phyloP scores from a whole-genome alignment of 352 stramenopile species.

The Phytophthora agathidicida region DNA sequence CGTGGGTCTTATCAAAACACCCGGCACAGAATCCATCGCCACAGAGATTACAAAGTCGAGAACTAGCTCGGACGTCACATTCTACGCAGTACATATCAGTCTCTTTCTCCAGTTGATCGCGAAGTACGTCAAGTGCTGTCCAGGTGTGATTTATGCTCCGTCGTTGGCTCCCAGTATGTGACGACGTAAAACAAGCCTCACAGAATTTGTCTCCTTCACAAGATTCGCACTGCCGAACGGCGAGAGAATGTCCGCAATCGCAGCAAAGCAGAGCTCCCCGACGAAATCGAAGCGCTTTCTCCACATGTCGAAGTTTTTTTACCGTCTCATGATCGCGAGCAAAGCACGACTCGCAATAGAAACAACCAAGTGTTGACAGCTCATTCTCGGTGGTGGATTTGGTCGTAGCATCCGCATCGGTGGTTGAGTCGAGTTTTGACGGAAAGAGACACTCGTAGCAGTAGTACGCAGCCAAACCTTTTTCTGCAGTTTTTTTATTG shows the following conservation, averaged over 20 bases:
- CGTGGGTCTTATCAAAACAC: constrained; percentile 60
- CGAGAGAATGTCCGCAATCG: constrained; percentile 54
- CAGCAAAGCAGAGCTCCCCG: constrained; percentile 55
- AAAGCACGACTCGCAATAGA: constrained; percentile 78
- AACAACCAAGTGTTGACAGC: constrained; percentile 27
- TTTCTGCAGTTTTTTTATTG: constrained; percentile 12
- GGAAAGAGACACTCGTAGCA: constrained; percentile 40
- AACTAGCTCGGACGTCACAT: constrained; percentile 56
- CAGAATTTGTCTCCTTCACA: constrained; percentile 73
- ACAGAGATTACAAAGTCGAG: constrained; percentile 75
- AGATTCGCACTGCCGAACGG: constrained; percentile 50
- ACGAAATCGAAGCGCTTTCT: constrained; percentile 56
- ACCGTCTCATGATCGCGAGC: constrained; percentile 48
- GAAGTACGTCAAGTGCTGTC: constrained; percentile 53
- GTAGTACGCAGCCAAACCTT: constrained; percentile 44
- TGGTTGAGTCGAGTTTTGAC: not conserved
- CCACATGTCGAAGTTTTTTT: constrained; percentile 45
- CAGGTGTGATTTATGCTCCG: constrained; percentile 43
- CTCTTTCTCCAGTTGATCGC: constrained; percentile 53
- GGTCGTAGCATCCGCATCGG: not conserved
- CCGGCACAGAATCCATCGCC: constrained; percentile 75
- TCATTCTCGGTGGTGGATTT: not conserved
- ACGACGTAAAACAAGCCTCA: constrained; percentile 47
- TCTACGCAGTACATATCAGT: constrained; percentile 73
- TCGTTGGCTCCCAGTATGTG: constrained; percentile 32